Base-by-base conservation (phyloP, 1,284 basidiomycete genomes). In the Ganoderma lingzhi region DNA sequence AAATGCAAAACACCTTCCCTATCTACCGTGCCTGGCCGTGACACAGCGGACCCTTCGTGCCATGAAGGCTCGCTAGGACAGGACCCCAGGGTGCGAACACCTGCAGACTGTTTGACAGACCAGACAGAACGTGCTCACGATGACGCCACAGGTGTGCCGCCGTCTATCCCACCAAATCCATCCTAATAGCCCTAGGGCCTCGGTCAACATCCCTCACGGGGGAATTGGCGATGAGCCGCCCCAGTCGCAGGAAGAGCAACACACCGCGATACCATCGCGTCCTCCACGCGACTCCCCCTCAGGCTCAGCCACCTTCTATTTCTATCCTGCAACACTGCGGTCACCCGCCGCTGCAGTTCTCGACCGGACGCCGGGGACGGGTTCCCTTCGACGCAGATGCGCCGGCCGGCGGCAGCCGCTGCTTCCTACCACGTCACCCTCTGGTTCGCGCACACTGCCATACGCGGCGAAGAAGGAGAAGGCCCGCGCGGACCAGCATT, bases 401-500 rank as follows among this genome's bases (percentile, higher is more conserved):
- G n/a, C 37, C 37, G 37, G n/a, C 37, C 37, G 37, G 35, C 30
- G 30, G 55, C 32, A 19, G 32, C 19, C 6, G 23, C 23, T 39
- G 37, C 56, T 59, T 39, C 56, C 3, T 14, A 39, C 56, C 56
- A 39, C 56, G 35, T 59, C 56, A 59, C 56, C 35, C 56, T 39
- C 56, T 59, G 17, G 56, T n/a, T 39, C 19, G 56, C 35, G 32
- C 32, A 39, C 56, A 59, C 19, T 59, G 56, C 56, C 35, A 59
- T 37, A 59, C 56, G 10, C 19, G 56, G 56, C 35, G 56, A 23
- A 41, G 39, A 41, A 41, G 5, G 3, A 14, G 56, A 59, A 59
- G 56, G 6, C 19, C 32, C n/a, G 8, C 55, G 53, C 66, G 66
- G 66, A 67, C 66, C 66, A 61, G 28, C 56, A 60, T 67, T 67